phyloP scores from a whole-genome alignment of 257 asterid species.

The Gynochthodes officinalis region DNA sequence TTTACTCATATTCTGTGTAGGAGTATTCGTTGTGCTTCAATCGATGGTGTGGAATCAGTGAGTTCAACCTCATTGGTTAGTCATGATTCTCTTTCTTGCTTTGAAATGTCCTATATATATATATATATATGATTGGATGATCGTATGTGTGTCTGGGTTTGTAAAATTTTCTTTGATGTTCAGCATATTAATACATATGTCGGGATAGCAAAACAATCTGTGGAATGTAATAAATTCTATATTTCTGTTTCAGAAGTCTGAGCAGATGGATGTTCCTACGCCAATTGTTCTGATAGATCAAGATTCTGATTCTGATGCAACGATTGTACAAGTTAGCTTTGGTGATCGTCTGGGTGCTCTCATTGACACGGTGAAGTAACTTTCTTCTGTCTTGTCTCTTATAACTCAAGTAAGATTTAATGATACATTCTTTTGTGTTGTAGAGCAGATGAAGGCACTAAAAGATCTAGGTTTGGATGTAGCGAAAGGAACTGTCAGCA shows the following conservation, averaged over 20 bases:
- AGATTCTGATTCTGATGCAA: conserved; percentile 78
- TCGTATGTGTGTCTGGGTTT: background rate
- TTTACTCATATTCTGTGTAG: conserved; percentile 33
- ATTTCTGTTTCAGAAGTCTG: conserved; percentile 37
- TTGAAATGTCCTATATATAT: background rate
- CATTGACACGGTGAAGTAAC: conserved; percentile 69
- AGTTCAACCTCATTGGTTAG: conserved; percentile 54
- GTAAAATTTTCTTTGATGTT: background rate
- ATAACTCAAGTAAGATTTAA: background rate
- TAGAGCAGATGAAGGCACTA: conserved; percentile 86
- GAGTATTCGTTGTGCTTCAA: conserved; percentile 48
- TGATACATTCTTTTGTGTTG: conserved; percentile 15
- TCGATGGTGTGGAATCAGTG: conserved; percentile 60
- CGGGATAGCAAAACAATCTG: background rate
- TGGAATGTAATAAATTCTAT: background rate
- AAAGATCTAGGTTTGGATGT: conserved; percentile 95
- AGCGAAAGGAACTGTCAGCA: conserved; percentile 78
- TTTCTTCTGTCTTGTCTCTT: background rate
- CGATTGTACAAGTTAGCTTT: conserved; percentile 85
- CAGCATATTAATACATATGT: background rate
- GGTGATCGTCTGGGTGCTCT: conserved; percentile 99
- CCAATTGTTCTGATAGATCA: conserved; percentile 91
- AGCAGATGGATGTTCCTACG: conserved; percentile 57
- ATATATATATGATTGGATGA: background rate
- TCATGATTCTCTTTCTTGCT: conserved; percentile 10